These are phyloP conservation scores for Talaromyces islandicus DNA, from an alignment of 2,329 filamentous ascomycete species.

Conservation along the genomic window DNA sequence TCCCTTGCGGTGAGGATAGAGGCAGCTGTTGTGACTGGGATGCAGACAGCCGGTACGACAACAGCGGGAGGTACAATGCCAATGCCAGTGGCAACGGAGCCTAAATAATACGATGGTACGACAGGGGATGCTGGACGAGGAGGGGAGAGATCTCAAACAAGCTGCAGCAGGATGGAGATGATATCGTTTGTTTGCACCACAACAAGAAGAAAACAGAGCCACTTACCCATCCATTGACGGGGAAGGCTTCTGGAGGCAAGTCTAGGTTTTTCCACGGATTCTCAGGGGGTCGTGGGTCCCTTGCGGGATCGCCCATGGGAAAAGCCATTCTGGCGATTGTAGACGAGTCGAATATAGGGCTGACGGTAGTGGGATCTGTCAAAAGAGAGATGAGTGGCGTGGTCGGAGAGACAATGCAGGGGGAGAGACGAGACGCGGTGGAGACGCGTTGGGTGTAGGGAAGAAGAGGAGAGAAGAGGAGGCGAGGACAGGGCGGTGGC, in stretches of 20 bases:
- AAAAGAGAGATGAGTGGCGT: background rate
- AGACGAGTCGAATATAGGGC: background rate
- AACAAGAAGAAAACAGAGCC: background rate
- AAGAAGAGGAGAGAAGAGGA: background rate
- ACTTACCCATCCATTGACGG: constrained; percentile 3
- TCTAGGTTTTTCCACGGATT: constrained; percentile 9
- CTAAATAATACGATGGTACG: background rate
- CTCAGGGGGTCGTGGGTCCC: constrained; percentile 4
- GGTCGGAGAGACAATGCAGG: background rate
- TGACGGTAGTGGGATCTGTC: background rate
- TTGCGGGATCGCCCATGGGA: constrained; percentile 5
- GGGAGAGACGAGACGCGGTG: background rate
- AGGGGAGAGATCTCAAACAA: background rate
- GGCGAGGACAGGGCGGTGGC: background rate
- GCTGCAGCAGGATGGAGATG: background rate
- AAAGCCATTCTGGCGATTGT: background rate
- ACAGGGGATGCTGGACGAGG: background rate
- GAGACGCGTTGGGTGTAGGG: background rate
- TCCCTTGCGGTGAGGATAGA: background rate
- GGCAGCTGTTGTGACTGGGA: background rate
- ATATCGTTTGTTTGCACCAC: background rate
- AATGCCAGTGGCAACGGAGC: background rate
- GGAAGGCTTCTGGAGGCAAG: constrained; percentile 8
- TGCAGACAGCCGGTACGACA: background rate
- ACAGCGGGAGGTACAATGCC: background rate